Percentiles rank a stretch among this genome's conserved stretches.
phyloP scores from a whole-genome alignment of 805 yeast genomes.

The Candida vaughaniae region DNA sequence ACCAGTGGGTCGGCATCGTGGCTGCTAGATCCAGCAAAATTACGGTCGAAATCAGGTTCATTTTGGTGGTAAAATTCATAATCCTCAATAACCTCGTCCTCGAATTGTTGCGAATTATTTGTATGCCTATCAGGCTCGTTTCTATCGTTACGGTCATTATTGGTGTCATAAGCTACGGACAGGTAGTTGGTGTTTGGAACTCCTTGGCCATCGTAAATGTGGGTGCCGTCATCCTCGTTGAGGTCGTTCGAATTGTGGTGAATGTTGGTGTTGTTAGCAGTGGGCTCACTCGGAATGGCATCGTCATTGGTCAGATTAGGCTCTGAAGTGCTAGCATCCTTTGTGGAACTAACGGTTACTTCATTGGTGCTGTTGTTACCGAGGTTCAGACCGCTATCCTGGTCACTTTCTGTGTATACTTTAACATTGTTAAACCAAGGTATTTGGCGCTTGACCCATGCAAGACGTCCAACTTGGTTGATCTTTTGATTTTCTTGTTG shows the following conservation, averaged over 20 bases:
- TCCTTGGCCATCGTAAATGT: slow-evolving; percentile 4
- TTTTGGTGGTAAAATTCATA: slow-evolving; percentile 20
- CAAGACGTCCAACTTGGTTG: not conserved
- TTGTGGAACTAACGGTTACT: not conserved
- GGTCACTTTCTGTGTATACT: slow-evolving; percentile 11
- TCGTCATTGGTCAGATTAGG: not conserved
- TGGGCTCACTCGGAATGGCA: not conserved
- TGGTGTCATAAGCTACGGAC: too few relatives aligned
- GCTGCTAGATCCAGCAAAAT: not conserved
- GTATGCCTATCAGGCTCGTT: slow-evolving; percentile 2
- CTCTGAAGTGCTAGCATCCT: not conserved
- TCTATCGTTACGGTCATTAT: not conserved
- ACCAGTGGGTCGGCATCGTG: too few relatives aligned
- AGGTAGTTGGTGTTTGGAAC: too few relatives aligned
- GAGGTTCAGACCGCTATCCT: slow-evolving; percentile 6
- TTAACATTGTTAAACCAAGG: slow-evolving; percentile 6
- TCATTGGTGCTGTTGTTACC: slow-evolving; percentile 2
- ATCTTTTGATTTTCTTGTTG: slow-evolving; percentile 1
- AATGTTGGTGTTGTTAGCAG: too few relatives aligned
- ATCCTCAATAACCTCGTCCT: slow-evolving; percentile 26
- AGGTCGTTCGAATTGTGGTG: not conserved
- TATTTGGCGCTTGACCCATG: not conserved
- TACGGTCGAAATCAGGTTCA: not conserved
- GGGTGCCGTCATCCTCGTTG: slow-evolving; percentile 1
- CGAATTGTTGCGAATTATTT: slow-evolving; percentile 12